Base-by-base conservation (phyloP, 2,329 filamentous ascomycete species). In the Colletotrichum ledebouriae region DNA sequence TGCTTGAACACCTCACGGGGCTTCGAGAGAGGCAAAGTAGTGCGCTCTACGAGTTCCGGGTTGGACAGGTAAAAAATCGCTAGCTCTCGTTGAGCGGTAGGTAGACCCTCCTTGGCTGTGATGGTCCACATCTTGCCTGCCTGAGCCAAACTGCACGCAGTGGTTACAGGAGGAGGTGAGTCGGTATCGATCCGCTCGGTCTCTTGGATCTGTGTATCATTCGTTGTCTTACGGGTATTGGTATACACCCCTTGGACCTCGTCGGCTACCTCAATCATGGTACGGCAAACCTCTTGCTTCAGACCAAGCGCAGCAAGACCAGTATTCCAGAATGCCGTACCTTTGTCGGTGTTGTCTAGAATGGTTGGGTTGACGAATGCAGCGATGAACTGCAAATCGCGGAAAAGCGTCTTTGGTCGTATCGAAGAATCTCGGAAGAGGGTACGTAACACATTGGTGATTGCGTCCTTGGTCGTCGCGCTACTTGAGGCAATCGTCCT, bases 61-160 rank as follows among this genome's bases (percentile, higher is more conserved):
- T 97, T 92, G 0, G 94, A 96, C 44, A 99, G 87, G 77, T 98
- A 98, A 74, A 98, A 92, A 70, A 97, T 92, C 2, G 93, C 96
- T 15, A 99, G 86, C 80, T 99, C 96, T 58, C 96, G 90, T 81
- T 98, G 94, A 5, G 95, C 94, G 12, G 93, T 92, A 0, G 94
- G 87, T 69, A 94, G 89, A 44, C 95, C 94, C 80, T 99, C 96
- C 77, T 94, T 96, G 15, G 96, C 96, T 1, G 94, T 95, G 76
- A 98, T 96, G 70, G 93, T 92, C 85, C 93, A 94, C 90, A 98
- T 96, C 72, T 87, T 89, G 3, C 92, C 94, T 0, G 94, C 95
- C 76, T 98, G 94, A 49, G 89, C 85, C 76, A 96, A 88, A 64
- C 87, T 89, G 78, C 93, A 90, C 53, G 89, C 87, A 63, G 89